phyloP scores from a whole-genome alignment of 1,284 basidiomycete species.

The Gymnopus androsaceus region DNA sequence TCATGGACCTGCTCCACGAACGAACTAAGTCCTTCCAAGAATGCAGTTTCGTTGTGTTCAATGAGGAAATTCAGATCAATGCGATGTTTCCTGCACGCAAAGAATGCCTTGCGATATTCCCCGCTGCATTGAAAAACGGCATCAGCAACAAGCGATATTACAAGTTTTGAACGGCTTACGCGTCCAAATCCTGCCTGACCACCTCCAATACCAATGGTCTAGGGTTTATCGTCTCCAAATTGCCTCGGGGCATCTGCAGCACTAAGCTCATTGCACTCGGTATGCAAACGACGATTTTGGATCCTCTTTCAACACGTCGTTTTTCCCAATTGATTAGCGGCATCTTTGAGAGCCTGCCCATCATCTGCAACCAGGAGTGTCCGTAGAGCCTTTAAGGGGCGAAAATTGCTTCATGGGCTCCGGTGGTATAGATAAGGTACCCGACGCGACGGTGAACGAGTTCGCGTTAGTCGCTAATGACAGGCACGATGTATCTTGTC shows the following conservation, averaged over 20 bases:
- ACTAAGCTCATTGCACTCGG: constrained; percentile 88
- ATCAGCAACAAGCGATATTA: too few species aligned
- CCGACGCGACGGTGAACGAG: constrained; percentile 80
- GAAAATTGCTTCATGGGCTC: constrained; percentile 82
- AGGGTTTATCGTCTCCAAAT: constrained; percentile 94
- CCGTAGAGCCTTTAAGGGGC: constrained; percentile 47
- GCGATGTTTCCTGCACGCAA: constrained; percentile 90
- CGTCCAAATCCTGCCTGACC: constrained; percentile 71
- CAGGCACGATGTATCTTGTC: constrained; percentile 24
- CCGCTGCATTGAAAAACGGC: too few species aligned
- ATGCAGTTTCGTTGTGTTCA: constrained; percentile 73
- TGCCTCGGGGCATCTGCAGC: constrained; percentile 97
- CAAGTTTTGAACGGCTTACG: constrained; percentile 45
- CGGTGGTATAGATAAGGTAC: constrained; percentile 89
- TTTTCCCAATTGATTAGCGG: constrained; percentile 61
- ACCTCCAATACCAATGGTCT: constrained; percentile 88
- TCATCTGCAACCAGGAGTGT: constrained; percentile 29
- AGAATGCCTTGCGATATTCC: constrained; percentile 83
- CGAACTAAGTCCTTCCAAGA: constrained; percentile 51
- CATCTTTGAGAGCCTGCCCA: constrained; percentile 28
- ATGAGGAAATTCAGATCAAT: constrained; percentile 90
- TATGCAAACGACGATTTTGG: constrained; percentile 82
- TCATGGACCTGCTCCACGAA: constrained; percentile 89
- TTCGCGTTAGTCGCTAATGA: constrained; percentile 65
- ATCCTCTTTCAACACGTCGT: constrained; percentile 84